phyloP scores from a whole-genome alignment of 2,329 filamentous ascomycete genomes.

The Botryosphaeria dothidea region DNA sequence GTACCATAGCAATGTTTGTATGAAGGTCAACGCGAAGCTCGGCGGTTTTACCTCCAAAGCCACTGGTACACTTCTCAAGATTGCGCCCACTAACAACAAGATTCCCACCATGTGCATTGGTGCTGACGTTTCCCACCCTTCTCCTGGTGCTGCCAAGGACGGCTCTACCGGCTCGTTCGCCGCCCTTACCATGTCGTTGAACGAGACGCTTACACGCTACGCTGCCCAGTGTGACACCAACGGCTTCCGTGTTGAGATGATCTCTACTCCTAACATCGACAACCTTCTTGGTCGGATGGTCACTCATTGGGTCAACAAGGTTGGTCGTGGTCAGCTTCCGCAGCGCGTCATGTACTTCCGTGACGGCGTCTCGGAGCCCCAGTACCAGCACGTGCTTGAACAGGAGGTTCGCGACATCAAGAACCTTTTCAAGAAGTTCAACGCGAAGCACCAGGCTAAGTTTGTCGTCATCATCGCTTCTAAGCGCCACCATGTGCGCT shows the following conservation, averaged over 20 bases:
- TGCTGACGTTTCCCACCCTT: conserved; percentile 84
- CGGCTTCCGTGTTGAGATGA: conserved; percentile 77
- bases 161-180: conserved; percentile 68
- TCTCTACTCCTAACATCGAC: conserved; percentile 66
- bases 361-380: conserved; percentile 86
- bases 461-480: conserved; percentile 86
- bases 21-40: conserved; percentile 97
- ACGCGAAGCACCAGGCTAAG: conserved; percentile 53
- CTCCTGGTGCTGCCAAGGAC: conserved; percentile 57
- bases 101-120: conserved; percentile 77
- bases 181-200: conserved; percentile 80
- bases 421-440: conserved; percentile 28
- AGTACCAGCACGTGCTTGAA: conserved; percentile 77
- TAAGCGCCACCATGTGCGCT: conserved; percentile 92
- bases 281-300: conserved; percentile 66
- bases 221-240: conserved; percentile 81
- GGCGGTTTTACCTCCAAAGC: conserved; percentile 72
- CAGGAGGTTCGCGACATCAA: conserved; percentile 77
- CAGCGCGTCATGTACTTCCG: conserved; percentile 87
- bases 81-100: conserved; percentile 23
- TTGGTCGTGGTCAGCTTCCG: conserved; percentile 59
- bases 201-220: conserved; percentile 71
- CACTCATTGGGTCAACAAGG: conserved; percentile 61
- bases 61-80: conserved; percentile 36
- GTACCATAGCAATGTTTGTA: conserved; percentile 89